Evolutionary conservation across 2,329 filamentous ascomycete genomes (phyloP).

Genomic region (Neofusicoccum kwambonambiense): DNA sequence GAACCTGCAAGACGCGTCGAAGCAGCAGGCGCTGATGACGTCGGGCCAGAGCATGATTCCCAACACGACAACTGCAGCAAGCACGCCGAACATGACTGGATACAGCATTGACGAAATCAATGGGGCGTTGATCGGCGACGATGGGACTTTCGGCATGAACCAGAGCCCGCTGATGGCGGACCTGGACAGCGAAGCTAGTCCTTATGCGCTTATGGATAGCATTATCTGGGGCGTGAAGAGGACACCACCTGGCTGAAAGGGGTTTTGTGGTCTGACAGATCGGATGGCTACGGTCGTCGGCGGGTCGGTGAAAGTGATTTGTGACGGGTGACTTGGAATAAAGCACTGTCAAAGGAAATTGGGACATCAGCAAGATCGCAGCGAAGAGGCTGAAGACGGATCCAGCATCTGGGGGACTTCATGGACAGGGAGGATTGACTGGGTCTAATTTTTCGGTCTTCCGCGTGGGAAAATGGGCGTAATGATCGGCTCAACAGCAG

Average conservation of each 20-base stretch:
- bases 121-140: conserved; percentile 32
- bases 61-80: conserved; percentile 15
- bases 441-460: not conserved
- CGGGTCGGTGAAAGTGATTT: not conserved
- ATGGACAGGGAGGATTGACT: no score
- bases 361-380: not conserved
- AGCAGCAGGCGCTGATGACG: conserved; percentile 28
- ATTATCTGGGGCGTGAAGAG: conserved; percentile 44
- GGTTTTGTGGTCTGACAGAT: not conserved
- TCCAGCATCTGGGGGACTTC: not conserved
- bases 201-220: conserved; percentile 50
- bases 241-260: conserved; percentile 15
- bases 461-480: not conserved
- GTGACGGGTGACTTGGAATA: not conserved
- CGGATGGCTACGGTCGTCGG: not conserved
- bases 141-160: conserved; percentile 28
- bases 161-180: conserved; percentile 36
- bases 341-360: not conserved
- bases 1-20: conserved; percentile 30
- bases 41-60: conserved; percentile 21
- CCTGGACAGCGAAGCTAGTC: conserved; percentile 43
- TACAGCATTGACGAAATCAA: conserved; percentile 40
- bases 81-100: conserved; percentile 22
- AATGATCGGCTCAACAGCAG: not conserved
- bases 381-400: not conserved